phyloP scores from a whole-genome alignment of 1,284 basidiomycete species.

The Trichosporon ovoides region DNA sequence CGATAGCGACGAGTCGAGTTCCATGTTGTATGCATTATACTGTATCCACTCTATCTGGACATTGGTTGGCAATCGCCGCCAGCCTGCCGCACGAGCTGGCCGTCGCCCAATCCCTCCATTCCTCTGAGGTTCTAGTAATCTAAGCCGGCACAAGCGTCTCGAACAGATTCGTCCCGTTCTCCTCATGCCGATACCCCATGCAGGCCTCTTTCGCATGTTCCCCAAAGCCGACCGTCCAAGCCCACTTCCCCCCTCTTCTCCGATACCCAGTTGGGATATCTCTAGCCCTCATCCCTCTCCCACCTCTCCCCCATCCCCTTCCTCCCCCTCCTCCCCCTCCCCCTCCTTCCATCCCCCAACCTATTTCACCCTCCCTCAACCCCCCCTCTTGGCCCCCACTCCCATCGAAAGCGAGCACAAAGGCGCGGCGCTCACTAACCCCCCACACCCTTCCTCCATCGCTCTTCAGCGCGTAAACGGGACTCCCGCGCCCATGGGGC shows the following conservation, averaged over 20 bases:
- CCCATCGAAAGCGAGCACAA: constrained; percentile 14
- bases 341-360: too few species aligned
- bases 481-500: constrained; percentile 43
- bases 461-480: constrained; percentile 42
- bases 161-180: constrained; percentile 30
- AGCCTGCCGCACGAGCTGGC: too few species aligned
- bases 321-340: background rate
- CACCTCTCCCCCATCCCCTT: constrained; percentile 6
- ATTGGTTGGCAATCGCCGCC: too few species aligned
- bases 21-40: background rate
- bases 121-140: too few species aligned
- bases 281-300: too few species aligned
- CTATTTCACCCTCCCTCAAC: too few species aligned
- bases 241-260: constrained; percentile 33
- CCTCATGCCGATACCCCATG: constrained; percentile 38
- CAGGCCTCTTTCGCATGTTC: constrained; percentile 23
- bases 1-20: background rate
- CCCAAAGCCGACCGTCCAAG: too few species aligned
- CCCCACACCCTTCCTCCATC: constrained; percentile 47
- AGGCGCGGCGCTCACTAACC: constrained; percentile 42
- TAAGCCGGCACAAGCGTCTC: constrained; percentile 22
- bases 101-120: too few species aligned
- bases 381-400: too few species aligned
- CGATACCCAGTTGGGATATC: constrained; percentile 31
- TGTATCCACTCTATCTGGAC: background rate